Percentiles rank a stretch among this genome's conserved stretches.
Conservation (phyloP, 805 yeast genomes). For the Saturnispora besseyi region DNA sequence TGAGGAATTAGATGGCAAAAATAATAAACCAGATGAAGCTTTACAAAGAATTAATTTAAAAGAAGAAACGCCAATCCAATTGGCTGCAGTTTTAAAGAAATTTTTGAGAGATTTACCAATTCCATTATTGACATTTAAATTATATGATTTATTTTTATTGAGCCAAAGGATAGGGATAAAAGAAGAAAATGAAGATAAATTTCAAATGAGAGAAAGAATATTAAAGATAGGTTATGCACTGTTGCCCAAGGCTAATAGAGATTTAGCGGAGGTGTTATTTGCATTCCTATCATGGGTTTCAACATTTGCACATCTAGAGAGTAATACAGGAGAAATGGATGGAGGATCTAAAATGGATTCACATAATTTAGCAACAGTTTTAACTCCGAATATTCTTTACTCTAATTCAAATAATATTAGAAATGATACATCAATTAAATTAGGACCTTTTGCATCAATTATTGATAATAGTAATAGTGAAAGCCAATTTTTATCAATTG, state of each 20-base stretch:
- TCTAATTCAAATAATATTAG: conserved; percentile 29
- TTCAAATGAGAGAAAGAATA: conserved; percentile 39
- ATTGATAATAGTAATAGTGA: conserved; percentile 38
- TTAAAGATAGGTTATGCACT: conserved; percentile 61
- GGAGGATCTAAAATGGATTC: conserved; percentile 93
- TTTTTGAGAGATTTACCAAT: conserved; percentile 89
- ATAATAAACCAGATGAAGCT: conserved; percentile 48
- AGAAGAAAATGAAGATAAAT: conserved; percentile 8
- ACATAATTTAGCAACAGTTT: conserved; percentile 89
- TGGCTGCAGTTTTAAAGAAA: conserved; percentile 87
- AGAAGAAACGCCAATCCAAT: conserved; percentile 74
- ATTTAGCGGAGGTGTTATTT: conserved; percentile 75
- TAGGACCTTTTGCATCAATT: conserved; percentile 3
- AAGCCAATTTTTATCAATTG: conserved; percentile 80
- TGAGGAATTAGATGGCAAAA: conserved; percentile 59
- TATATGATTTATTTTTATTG: conserved; percentile 72
- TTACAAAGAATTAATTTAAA: conserved; percentile 46
- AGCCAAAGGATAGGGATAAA: conserved; percentile 41
- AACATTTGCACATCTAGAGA: conserved; percentile 87
- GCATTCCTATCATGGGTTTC: conserved; percentile 92
- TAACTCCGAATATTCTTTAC: conserved; percentile 86
- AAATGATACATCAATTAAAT: not conserved
- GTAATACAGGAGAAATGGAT: conserved; percentile 61
- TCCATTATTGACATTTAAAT: conserved; percentile 69
- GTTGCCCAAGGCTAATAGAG: conserved; percentile 75